Base-by-base conservation (phyloP, 2,329 filamentous ascomycete species). In the Gnomoniopsis sp. region DNA sequence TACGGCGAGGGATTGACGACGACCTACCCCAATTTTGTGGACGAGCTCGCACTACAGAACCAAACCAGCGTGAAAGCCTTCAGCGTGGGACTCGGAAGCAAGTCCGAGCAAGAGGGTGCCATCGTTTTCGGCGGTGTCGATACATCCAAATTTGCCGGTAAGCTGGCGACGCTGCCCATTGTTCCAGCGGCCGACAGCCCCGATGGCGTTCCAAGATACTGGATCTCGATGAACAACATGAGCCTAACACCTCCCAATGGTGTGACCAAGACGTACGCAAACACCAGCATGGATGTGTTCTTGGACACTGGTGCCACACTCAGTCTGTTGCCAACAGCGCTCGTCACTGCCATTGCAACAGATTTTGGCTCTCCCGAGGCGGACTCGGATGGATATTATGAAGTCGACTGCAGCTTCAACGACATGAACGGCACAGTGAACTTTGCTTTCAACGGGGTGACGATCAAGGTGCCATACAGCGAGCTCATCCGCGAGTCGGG, bases 261-360 rank as follows among this genome's bases (percentile, higher is more conserved):
- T 26, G 50, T 67, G 49, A 66, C 63, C 34, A 70, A 67, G 47
- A 65, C 65, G 59, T 79, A 78, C 63, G 54, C 67, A 43, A 71
- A 71, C 66, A 73, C 73, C 48, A 65, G 64, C 17, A 73, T 79
- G 64, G 77, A 84, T 14, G 87, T 88, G 12, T 85, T 91, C 55
- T 79, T 91, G 47, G 88, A 91, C 72, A 88, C 85, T 26, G 88
- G 88, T 7, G 86, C 85, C 23, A 89, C 86, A 15, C 76, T 90
- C 66, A 88, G 83, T 52, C 82, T 90, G 56, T 76, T 91, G 1
- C 88, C 88, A 1, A 73, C 81, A 57, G 68, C 70, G 21, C 72
- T 90, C 34, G 81, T 81, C 46, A 66, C 72, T n/a, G 63, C 66
- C 46, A 78, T 86, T 34, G 79, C 79, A 21, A 66, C 70, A 22